phyloP scores from a whole-genome alignment of 176 grass and related monocot species.

The Avena insularis region DNA sequence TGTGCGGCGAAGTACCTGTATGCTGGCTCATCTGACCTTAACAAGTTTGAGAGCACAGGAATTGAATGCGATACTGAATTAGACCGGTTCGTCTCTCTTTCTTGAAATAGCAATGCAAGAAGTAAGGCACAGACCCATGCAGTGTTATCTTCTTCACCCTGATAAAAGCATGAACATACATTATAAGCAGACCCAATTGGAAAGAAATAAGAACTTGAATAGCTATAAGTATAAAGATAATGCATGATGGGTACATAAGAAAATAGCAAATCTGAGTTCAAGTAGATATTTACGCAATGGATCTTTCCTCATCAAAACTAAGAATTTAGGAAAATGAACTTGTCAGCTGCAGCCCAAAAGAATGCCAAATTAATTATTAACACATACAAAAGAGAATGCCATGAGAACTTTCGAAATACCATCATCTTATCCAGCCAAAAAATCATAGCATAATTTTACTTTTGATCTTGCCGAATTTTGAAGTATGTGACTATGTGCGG shows the following conservation, averaged over 20 bases:
- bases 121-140: slow-evolving; percentile 97
- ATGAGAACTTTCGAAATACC: not conserved
- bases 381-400: not conserved
- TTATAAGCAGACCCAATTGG: slow-evolving; percentile 9
- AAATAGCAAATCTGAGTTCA: slow-evolving; percentile 7
- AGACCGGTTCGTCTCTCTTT: slow-evolving; percentile 90
- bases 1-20: slow-evolving; percentile 98
- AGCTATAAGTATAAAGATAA: slow-evolving; percentile 13
- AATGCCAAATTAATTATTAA: slow-evolving; percentile 3
- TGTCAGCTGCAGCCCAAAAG: slow-evolving; percentile 6
- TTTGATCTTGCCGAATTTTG: slow-evolving; percentile 26
- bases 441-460: slow-evolving; percentile 26
- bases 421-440: slow-evolving; percentile 11
- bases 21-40: slow-evolving; percentile 91
- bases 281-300: slow-evolving; percentile 19
- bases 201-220: slow-evolving; percentile 28
- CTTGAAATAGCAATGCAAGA: slow-evolving; percentile 88
- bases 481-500: not conserved
- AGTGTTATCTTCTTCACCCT: slow-evolving; percentile 96
- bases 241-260: not conserved
- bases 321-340: slow-evolving; percentile 20
- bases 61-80: slow-evolving; percentile 76
- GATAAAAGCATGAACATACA: slow-evolving; percentile 42
- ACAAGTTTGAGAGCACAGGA: slow-evolving; percentile 91
- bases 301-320: slow-evolving; percentile 10